Evolutionary conservation across 2,329 filamentous ascomycete genomes (phyloP), one percentile per base, ranked within the genome.

Genomic region (Didymella segeticola): DNA sequence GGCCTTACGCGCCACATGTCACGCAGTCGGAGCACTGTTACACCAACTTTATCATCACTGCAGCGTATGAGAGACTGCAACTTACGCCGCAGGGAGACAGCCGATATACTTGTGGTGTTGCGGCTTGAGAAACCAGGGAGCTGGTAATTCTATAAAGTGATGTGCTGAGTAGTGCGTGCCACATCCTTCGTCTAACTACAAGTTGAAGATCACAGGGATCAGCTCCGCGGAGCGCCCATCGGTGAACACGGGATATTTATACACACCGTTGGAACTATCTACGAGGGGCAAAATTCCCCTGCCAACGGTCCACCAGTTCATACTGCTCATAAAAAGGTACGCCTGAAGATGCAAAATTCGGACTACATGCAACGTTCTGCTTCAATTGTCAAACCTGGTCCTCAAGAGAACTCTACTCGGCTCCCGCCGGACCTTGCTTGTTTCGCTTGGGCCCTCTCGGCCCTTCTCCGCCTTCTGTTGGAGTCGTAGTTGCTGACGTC

Each of bases 331-430:
- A 38, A 34, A 7, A 30, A 22, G 30, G n/a, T 10, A 43, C 55
- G 54, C 57, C 57, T 53, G 25, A 41, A 45, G 49, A 62, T 60
- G 57, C 57, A 55, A 27, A 31, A 29, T 43, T 11, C 9, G 26
- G 37, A 36, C 36, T 25, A 8, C 38, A 49, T 49, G 33, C 45
- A 45, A 15, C 26, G 23, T 26, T 46, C 4, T 9, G 25, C 14
- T 20, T 23, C 8, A 5, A 15, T 14, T 25, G n/a, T 20, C 14
- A 22, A 12, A 25, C 26, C 43, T 41, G 26, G 38, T 51, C 50
- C 47, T 72, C 61, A 76, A 56, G 70, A 73, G 48, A 76, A 76
- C 54, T 76, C 74, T 20, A 77, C 74, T 23, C 72, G 67, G 46
- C 70, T 74, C n/a, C 73, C 71, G 25, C 73, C 69, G 42, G 58